Evolutionary conservation across 2,329 filamentous ascomycete species (phyloP).

Genomic region (Trichoderma lentiforme): DNA sequence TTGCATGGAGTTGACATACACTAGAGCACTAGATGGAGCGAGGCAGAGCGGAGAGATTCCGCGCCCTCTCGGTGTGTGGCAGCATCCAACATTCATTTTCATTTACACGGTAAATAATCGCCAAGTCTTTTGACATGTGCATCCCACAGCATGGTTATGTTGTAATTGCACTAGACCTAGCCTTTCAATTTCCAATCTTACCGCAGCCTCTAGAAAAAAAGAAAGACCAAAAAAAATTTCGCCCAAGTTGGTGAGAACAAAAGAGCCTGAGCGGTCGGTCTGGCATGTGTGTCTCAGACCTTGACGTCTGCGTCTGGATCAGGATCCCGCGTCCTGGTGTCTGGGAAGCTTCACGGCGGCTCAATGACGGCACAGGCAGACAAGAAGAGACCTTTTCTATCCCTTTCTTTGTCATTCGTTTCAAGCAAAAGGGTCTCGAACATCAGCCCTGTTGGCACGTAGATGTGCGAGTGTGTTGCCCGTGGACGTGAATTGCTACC

Average conservation of each 20-base stretch:
- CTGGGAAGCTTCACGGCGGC: neutral
- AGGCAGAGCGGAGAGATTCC: neutral
- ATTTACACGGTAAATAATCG: neutral
- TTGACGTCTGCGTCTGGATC: neutral
- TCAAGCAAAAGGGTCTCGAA: neutral
- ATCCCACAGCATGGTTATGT: neutral
- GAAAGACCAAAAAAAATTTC: neutral
- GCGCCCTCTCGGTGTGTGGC: neutral
- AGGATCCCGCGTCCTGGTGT: neutral
- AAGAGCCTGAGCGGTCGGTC: neutral
- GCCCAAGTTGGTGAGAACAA: neutral
- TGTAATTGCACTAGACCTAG: neutral
- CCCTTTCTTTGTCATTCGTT: neutral
- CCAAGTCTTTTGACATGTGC: neutral
- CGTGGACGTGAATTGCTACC: neutral
- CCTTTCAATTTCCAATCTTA: neutral
- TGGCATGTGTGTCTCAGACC: neutral
- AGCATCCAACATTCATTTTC: neutral
- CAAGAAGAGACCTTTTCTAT: neutral
- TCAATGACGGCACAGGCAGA: neutral
- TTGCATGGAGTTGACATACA: neutral
- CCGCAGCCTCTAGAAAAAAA: neutral
- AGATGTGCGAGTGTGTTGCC: neutral
- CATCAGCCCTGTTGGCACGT: neutral
- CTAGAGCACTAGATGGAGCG: neutral